These are phyloP conservation scores for Fusarium longipes DNA, from an alignment of 2,329 filamentous ascomycete genomes.

Conservation along the genomic window DNA sequence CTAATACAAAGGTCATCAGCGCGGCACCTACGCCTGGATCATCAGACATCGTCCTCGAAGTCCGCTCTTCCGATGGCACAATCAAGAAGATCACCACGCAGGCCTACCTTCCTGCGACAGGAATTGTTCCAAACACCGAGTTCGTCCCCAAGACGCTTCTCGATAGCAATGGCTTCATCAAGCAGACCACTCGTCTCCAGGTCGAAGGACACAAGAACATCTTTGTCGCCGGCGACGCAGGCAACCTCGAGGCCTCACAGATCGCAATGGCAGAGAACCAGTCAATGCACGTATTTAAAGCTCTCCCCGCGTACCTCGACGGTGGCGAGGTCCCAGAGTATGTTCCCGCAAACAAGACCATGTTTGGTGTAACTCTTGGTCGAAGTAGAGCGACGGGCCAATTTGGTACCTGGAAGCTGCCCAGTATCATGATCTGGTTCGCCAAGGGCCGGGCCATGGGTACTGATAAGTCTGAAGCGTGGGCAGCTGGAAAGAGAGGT, in stretches of 20 bases:
- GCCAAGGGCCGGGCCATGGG: slow-evolving; percentile 55
- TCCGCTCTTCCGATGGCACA: slow-evolving; percentile 50
- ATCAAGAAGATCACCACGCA: slow-evolving; percentile 55
- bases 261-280: slow-evolving; percentile 50
- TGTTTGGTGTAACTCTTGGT: slow-evolving; percentile 55
- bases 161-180: slow-evolving; percentile 50
- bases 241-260: slow-evolving; percentile 54
- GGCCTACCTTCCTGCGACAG: slow-evolving; percentile 61
- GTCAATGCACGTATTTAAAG: slow-evolving; percentile 50
- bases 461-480: slow-evolving; percentile 47
- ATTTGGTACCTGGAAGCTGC: slow-evolving; percentile 52
- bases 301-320: slow-evolving; percentile 50
- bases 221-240: slow-evolving; percentile 59
- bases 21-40: slow-evolving; percentile 39
- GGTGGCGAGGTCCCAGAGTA: slow-evolving; percentile 49
- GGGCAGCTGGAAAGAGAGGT: slow-evolving; percentile 52
- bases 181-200: slow-evolving; percentile 54
- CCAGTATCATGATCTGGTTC: slow-evolving; percentile 54
- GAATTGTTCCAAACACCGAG: slow-evolving; percentile 57
- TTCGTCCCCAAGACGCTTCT: slow-evolving; percentile 56
- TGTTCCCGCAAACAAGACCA: slow-evolving; percentile 44
- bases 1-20: slow-evolving; percentile 53
- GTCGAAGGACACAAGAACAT: slow-evolving; percentile 53
- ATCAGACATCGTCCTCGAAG: slow-evolving; percentile 50
- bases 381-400: slow-evolving; percentile 55